Evolutionary conservation across 371 early-diverging fungal species (phyloP), one percentile per base, ranked within the genome.

Genomic region (Mortierella sp.): DNA sequence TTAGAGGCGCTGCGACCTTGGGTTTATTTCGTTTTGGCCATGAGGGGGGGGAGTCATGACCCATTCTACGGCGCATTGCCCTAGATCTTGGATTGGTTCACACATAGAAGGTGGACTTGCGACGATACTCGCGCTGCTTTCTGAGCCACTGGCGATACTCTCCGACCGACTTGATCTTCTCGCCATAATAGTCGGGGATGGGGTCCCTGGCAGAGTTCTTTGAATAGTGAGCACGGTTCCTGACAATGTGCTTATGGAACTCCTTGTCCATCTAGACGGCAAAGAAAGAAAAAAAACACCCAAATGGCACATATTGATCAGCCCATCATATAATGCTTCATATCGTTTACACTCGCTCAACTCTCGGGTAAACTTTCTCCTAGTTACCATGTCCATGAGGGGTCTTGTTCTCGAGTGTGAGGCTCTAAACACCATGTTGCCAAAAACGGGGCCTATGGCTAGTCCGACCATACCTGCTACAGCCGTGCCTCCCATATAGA

Each of bases 141-240:
- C 91, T 84, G 62, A 96, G 83, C 97, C 97, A 97, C 39, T 81
- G 78, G 40, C 95, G 87, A 79, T 97, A 97, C 41, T 87, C 94
- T 17, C 71, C 58, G 24, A 95, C 88, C 28, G 92, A 91, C 54
- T 87, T 84, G 74, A 97, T 92, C 79, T 93, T 93, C 67, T 97
- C 97, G 31, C 95, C 97, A 66, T 97, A 95, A 65, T 90, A 97
- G 71, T 97, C 96, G 8, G 97, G 96, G 41, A 94, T 83, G 40
- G 93, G 94, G 70, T 90, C 91, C 55, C 91, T 86, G 25, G 88
- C 81, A 5, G 90, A 91, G 59, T 91, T 87, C 40, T 88, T 80
- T 27, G 88, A 80, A 46, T 94, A 93, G 59, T 92, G 89, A 10
- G 94, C 92, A 29, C 96, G 83, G 77, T 93, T 88, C 50, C 82